Evolutionary conservation across 139 green algal genomes (phyloP).

Genomic region (Micractinium sp.): DNA sequence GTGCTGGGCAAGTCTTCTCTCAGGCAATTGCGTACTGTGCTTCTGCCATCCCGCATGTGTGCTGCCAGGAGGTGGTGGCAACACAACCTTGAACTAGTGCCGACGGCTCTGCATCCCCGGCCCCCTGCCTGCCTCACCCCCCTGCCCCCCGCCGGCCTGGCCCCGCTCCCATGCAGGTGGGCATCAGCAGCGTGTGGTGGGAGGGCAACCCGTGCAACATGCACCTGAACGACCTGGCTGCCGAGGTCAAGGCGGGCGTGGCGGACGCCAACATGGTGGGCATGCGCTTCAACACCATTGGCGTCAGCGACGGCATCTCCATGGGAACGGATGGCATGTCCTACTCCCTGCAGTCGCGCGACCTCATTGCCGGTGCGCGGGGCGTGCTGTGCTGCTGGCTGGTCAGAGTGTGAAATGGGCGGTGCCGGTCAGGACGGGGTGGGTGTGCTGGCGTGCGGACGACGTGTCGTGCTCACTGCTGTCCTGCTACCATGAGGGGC

Average conservation of each 20-base stretch:
- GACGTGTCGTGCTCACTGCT: no score
- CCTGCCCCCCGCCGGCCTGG: background rate
- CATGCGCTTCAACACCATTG: slow-evolving; percentile 94
- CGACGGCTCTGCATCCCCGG: background rate
- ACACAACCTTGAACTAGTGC: no score
- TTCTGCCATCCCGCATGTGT: no score
- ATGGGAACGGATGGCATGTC: slow-evolving; percentile 99
- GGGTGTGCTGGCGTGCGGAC: background rate
- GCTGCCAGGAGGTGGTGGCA: no score
- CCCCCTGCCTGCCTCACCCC: background rate
- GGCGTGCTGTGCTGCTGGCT: background rate
- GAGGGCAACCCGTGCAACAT: slow-evolving; percentile 99
- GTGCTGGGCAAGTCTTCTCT: no score
- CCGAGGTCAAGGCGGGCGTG: slow-evolving; percentile 94
- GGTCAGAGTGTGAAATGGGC: background rate
- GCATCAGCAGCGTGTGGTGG: slow-evolving; percentile 97
- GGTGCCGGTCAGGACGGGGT: background rate
- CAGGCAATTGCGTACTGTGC: no score
- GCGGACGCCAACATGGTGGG: slow-evolving; percentile 86
- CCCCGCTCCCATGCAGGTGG: slow-evolving; percentile 65
- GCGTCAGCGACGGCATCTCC: slow-evolving; percentile 96
- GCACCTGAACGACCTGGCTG: slow-evolving; percentile 95
- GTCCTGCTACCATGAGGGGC: no score
- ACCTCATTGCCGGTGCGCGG: slow-evolving; percentile 84
- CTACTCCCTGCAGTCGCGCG: slow-evolving; percentile 87